phyloP scores from a whole-genome alignment of 2,329 filamentous ascomycete species.

The Sclerotinia minor region DNA sequence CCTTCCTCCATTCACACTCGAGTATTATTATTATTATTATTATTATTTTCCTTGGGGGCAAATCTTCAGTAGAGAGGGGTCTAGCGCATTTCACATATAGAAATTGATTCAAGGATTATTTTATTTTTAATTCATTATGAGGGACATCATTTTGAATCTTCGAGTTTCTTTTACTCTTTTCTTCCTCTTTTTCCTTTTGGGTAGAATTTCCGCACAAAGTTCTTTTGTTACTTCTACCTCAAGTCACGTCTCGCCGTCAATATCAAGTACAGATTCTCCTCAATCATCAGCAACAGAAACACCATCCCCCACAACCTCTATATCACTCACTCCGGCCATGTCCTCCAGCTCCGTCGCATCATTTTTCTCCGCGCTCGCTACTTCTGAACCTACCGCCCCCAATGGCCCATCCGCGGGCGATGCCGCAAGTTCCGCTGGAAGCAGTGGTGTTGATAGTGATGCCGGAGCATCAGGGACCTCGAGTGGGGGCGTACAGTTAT shows the following conservation, averaged over 20 bases:
- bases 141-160: too few relatives aligned
- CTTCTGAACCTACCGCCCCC: conserved; percentile 38
- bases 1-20: neutral
- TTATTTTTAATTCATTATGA: conserved; percentile 19
- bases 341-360: conserved; percentile 40
- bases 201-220: conserved; percentile 33
- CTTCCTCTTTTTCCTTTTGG: conserved; percentile 32
- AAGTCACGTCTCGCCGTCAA: neutral
- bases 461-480: conserved; percentile 66
- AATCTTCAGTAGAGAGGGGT: neutral
- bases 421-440: conserved; percentile 43
- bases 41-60: too few relatives aligned
- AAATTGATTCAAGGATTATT: neutral
- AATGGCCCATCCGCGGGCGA: conserved; percentile 39
- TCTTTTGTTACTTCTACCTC: conserved; percentile 1
- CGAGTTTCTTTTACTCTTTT: conserved; percentile 21
- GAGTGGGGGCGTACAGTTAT: conserved; percentile 61
- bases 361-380: conserved; percentile 38
- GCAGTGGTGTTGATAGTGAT: conserved; percentile 49
- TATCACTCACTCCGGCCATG: conserved; percentile 40
- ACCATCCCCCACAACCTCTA: conserved; percentile 29
- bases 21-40: neutral
- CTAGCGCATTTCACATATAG: neutral
- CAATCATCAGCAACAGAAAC: conserved; percentile 25
- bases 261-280: neutral